phyloP scores from a whole-genome alignment of 176 grass and related monocot species.

The Thinopyrum elongatum region DNA sequence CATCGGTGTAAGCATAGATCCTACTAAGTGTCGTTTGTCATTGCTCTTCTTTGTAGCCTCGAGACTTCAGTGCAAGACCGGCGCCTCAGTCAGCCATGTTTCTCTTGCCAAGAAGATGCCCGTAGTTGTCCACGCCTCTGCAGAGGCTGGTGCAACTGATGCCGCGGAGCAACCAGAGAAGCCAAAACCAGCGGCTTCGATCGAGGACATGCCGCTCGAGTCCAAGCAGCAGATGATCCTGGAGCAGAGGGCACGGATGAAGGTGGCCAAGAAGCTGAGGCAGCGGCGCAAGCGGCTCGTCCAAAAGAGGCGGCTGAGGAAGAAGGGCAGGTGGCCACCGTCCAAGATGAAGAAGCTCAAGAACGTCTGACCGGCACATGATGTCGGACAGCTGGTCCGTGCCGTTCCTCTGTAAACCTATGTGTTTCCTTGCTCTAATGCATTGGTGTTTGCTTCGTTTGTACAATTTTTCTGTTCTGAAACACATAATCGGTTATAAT shows the following conservation, averaged over 20 bases:
- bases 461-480: constrained; percentile 35
- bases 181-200: constrained; percentile 25
- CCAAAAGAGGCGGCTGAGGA: constrained; percentile 78
- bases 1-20: not conserved
- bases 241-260: constrained; percentile 62
- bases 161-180: constrained; percentile 38
- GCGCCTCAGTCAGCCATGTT: constrained; percentile 8
- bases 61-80: constrained; percentile 50
- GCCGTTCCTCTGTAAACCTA: not conserved
- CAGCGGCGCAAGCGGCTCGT: constrained; percentile 66
- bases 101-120: constrained; percentile 39
- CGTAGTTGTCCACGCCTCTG: constrained; percentile 42
- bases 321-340: constrained; percentile 80
- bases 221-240: constrained; percentile 72
- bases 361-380: constrained; percentile 37
- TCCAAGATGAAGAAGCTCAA: constrained; percentile 91
- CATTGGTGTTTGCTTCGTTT: not conserved
- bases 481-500: constrained; percentile 14
- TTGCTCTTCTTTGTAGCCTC: constrained; percentile 44
- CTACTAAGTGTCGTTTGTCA: not conserved
- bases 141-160: constrained; percentile 42
- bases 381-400: not conserved
- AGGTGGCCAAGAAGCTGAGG: constrained; percentile 71
- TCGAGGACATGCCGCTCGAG: constrained; percentile 66
- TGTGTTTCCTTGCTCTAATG: not conserved